Evolutionary conservation across 176 grass and related monocot genomes (phyloP), one percentile per base, ranked within the genome.

Genomic region (Tillandsia leiboldiana): DNA sequence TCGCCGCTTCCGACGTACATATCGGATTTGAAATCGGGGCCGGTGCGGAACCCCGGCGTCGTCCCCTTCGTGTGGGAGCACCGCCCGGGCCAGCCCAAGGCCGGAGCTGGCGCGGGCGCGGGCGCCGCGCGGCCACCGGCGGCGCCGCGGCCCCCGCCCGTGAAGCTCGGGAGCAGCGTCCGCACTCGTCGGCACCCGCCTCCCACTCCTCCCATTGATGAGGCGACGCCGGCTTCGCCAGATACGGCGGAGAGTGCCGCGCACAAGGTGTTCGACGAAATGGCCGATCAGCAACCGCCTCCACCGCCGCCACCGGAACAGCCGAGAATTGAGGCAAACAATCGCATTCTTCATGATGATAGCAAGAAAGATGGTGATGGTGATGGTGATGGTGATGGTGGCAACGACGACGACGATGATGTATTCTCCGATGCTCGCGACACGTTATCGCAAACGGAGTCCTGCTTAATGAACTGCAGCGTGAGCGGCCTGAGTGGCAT

Each of bases 21-120:
- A 56, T 20, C 80, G 14, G 90, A 82, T 49, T 75, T 90, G 74
- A 76, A 76, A 27, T 94, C 90, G 48, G 95, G 95, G 65, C 90
- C 90, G 10, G 50, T 90, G 17, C 26, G 82, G 9, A 88, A 86
- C 59, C 90, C 95, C 0, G 90, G 90, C 56, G 72, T 86, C 51
- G 82, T 99, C 68, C 90, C 90, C 23, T 99, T 99, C 67, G 70
- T 84, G 14, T 99, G 90, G 95, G 95, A 99, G 82, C 82, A 94
- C 23, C 76, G 77, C 10, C 90, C 90, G 3, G 87, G 90, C n/a
- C 84, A 82, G 53, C 95, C 95, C 52, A 99, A 99, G 83, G 80
- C 78, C 72, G 3, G 80, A 79, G 56, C 72, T 72, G 61, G 83
- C 72, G 2, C 72, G 54, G 51, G 80, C 70, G 53, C 54, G 69